Conservation (phyloP, 352 stramenopile genomes). For the Phytophthora cryptogea region DNA sequence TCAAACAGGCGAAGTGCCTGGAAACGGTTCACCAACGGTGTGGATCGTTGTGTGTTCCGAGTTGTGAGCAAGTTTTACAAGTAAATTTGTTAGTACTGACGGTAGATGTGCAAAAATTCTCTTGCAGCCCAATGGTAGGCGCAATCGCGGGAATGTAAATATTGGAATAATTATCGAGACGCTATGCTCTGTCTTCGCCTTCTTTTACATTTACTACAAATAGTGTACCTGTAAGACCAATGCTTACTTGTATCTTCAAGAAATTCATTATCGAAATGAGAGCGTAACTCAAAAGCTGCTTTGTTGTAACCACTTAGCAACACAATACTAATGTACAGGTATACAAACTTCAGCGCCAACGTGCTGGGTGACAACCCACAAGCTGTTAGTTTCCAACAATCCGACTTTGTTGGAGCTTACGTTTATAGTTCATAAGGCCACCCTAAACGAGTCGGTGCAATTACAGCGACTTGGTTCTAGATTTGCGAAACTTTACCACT, state of each 20-base stretch:
- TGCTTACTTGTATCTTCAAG: not conserved
- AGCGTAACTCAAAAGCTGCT: no score
- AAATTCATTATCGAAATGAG: no score
- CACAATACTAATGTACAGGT: no score
- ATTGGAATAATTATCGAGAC: constrained; percentile 1
- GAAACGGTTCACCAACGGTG: constrained; percentile 29
- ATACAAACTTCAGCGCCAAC: not conserved
- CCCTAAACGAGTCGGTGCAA: not conserved
- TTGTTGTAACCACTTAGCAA: not conserved
- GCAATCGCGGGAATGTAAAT: constrained; percentile 1
- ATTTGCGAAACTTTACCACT: not conserved
- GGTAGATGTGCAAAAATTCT: not conserved
- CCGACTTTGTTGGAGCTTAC: not conserved
- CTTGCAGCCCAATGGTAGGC: constrained; percentile 3
- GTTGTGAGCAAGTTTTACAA: constrained; percentile 41
- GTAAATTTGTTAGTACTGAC: constrained; percentile 7
- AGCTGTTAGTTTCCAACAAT: not conserved
- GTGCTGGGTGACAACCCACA: not conserved
- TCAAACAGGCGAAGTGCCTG: constrained; percentile 33
- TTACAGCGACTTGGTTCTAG: not conserved
- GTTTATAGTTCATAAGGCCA: not conserved
- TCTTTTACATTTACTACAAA: no score
- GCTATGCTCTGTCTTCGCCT: no score
- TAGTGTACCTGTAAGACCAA: no score
- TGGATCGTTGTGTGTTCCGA: constrained; percentile 35